Evolutionary conservation across 345 rosid genomes (phyloP), one percentile per base, ranked within the genome.

Genomic region (Populus tremula): DNA sequence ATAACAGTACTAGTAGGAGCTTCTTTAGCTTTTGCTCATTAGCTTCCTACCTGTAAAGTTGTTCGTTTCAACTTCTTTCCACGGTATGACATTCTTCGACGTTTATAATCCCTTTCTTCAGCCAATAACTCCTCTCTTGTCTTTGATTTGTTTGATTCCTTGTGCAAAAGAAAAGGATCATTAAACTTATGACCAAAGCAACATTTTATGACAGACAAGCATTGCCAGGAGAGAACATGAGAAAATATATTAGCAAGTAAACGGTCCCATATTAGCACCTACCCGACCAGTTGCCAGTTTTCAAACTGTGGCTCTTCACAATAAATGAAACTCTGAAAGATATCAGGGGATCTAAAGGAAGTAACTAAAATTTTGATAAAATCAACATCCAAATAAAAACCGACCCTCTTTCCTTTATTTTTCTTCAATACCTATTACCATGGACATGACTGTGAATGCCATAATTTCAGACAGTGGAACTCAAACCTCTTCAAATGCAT

Each of bases 81-180:
- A 81, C 97, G 97, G 81, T 96, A 93, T 53, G 99, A 92, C 94
- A 90, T 90, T 80, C 99, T 89, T 72, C 98, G 85, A 62, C 99
- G 92, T 77, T 93, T 96, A 84, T 96, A 96, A 86, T 96, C 99
- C 80, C 99, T 90, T 88, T 96, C 98, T 88, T 96, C 98, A 71
- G 98, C 98, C 86, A 93, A 77, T 78, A 93, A 82, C 79, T 96
- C 94, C 87, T 93, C 94, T 85, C 81, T 90, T 72, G 98, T 90
- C 91, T 93, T 93, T 70, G 73, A 67, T 88, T 83, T 88, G 78
- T 76, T 82, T 76, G 86, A 75, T 61, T 88, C 99, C 97, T 95
- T 69, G 29, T 16, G 68, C 45, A 72, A 69, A 64, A 36, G 72
- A 45, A 77, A 77, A 76, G 17, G 53, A 33, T 12, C 23, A 25